Evolutionary conservation across 1,284 basidiomycete genomes (phyloP).

Genomic region (Boletus semigastroideus): DNA sequence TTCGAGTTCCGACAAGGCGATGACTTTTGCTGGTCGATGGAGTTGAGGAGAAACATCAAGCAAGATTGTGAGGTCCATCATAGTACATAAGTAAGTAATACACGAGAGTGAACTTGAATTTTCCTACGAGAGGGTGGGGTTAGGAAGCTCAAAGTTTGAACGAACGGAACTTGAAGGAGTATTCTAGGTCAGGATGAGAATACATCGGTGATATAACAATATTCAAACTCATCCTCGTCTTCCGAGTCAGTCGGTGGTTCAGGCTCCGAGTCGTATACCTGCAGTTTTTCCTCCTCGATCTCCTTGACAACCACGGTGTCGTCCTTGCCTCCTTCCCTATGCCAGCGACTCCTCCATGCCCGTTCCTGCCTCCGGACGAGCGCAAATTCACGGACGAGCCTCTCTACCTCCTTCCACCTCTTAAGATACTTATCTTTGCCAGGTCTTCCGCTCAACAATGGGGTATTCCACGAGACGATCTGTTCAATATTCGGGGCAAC

Average conservation of each 20-base stretch:
- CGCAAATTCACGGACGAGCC: conserved; percentile 24
- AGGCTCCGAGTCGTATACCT: conserved; percentile 28
- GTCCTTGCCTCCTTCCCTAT: not conserved
- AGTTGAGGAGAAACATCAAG: too few species aligned
- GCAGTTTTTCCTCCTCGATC: conserved; percentile 9
- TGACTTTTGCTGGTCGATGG: too few species aligned
- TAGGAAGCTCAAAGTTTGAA: not conserved
- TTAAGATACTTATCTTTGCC: conserved; percentile 24
- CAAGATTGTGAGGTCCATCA: not conserved
- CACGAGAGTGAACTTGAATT: not conserved
- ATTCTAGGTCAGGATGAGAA: not conserved
- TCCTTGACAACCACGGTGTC: not conserved
- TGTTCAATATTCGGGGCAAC: conserved; percentile 30
- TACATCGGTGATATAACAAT: conserved; percentile 18
- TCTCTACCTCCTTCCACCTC: conserved; percentile 29
- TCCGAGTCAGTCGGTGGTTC: conserved; percentile 21
- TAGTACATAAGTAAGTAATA: not conserved
- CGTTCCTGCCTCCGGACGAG: conserved; percentile 25
- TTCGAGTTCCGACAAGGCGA: too few species aligned
- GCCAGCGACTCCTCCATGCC: conserved; percentile 9
- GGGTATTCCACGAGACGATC: conserved; percentile 31
- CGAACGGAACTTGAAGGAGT: not conserved
- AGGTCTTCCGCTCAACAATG: conserved; percentile 20
- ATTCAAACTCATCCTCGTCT: conserved; percentile 30
- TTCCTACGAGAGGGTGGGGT: not conserved